Conservation (phyloP, 2,329 filamentous ascomycete species). For the Colletotrichum siamense region DNA sequence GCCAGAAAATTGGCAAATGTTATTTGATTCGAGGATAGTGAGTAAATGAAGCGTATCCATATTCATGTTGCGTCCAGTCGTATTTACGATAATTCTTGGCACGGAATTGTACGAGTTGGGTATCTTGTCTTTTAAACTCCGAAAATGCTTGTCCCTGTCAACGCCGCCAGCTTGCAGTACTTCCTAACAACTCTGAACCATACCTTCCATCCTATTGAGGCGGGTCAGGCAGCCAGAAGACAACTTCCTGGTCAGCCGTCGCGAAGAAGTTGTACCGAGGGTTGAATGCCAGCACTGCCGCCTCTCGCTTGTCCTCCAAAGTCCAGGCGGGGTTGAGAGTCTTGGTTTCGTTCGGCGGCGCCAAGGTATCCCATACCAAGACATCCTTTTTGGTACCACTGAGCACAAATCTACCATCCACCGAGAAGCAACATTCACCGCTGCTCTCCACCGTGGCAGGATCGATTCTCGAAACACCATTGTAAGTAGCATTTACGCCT, state of each 20-base stretch:
- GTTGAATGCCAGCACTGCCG: slow-evolving; percentile 84
- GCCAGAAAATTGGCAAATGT: not conserved
- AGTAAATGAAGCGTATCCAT: not conserved
- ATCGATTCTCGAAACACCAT: slow-evolving; percentile 50
- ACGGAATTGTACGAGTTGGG: not conserved
- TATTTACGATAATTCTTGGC: not conserved
- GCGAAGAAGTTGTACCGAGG: slow-evolving; percentile 92
- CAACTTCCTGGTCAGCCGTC: slow-evolving; percentile 83
- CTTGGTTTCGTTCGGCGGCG: slow-evolving; percentile 58
- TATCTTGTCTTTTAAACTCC: slow-evolving; percentile 19
- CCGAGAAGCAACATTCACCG: slow-evolving; percentile 86
- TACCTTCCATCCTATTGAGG: slow-evolving; percentile 43
- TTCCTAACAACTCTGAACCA: not conserved
- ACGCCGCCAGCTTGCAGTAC: not conserved
- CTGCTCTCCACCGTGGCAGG: slow-evolving; percentile 57
- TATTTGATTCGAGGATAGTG: not conserved
- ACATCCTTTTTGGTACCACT: slow-evolving; percentile 79
- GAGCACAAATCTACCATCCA: slow-evolving; percentile 87
- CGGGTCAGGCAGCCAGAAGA: slow-evolving; percentile 80
- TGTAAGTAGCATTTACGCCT: slow-evolving; percentile 32
- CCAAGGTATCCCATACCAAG: slow-evolving; percentile 84
- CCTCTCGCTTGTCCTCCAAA: slow-evolving; percentile 70
- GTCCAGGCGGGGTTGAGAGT: slow-evolving; percentile 68
- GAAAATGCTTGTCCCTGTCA: not conserved
- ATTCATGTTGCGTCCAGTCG: not conserved